These are phyloP conservation scores for Secale cereale DNA, from an alignment of 176 grass and related monocot species.

Conservation along the genomic window DNA sequence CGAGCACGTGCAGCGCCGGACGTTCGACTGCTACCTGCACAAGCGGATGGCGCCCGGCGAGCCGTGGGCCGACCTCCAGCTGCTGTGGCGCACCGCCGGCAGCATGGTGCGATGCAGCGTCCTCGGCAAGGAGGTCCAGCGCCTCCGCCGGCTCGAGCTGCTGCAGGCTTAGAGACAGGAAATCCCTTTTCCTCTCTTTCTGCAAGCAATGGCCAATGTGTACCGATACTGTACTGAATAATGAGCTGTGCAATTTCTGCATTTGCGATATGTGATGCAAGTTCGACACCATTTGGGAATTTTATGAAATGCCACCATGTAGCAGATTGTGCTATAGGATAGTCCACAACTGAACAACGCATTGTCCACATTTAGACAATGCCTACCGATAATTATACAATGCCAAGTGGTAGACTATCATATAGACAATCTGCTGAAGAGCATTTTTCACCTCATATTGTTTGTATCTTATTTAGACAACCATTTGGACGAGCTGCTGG, in stretches of 20 bases:
- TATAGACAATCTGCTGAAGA: too few relatives aligned
- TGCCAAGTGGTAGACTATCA: too few relatives aligned
- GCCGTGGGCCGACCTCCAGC: slow-evolving; percentile 49
- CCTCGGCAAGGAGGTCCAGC: slow-evolving; percentile 65
- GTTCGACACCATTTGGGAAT: neutral
- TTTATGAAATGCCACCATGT: neutral
- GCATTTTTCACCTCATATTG: too few relatives aligned
- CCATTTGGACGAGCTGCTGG: too few relatives aligned
- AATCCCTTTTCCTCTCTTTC: neutral
- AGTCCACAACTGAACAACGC: too few relatives aligned
- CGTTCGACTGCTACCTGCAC: slow-evolving; percentile 94
- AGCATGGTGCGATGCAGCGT: slow-evolving; percentile 60
- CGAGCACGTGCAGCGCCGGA: slow-evolving; percentile 86
- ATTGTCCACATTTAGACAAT: too few relatives aligned
- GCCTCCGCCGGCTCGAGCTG: slow-evolving; percentile 35
- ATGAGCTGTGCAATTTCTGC: neutral
- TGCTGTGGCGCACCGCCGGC: slow-evolving; percentile 63
- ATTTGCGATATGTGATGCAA: neutral
- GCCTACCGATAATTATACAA: too few relatives aligned
- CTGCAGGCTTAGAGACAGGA: slow-evolving; percentile 23
- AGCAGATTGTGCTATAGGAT: too few relatives aligned
- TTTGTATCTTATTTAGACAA: too few relatives aligned
- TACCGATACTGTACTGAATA: neutral
- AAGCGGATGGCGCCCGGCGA: slow-evolving; percentile 68
- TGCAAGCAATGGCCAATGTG: neutral